Base-by-base conservation (phyloP, 495 filamentous ascomycete species). In the Aspergillus wentii region DNA sequence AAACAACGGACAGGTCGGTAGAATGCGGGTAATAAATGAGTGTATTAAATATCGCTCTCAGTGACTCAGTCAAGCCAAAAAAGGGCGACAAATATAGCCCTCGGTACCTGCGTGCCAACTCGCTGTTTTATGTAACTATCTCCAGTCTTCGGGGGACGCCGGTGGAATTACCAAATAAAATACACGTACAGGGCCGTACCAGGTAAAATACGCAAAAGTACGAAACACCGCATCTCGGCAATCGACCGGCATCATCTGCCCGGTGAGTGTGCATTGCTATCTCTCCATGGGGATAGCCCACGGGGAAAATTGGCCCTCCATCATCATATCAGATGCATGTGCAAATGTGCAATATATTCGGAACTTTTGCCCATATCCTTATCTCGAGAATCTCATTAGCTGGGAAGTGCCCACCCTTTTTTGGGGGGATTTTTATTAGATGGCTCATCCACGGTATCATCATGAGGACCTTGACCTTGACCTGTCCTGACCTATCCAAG, bases 41-140 rank as follows among this genome's bases (percentile, higher is more conserved):
- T 30, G 26, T 36, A 15, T 17, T 33, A 37, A 17, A 9, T 23
- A 2, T 44, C n/a, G n/a, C n/a, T n/a, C n/a, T n/a, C n/a, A n/a
- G n/a, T n/a, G n/a, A n/a, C n/a, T n/a, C n/a, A n/a, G n/a, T n/a
- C n/a, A n/a, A n/a, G n/a, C n/a, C n/a, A n/a, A n/a, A n/a, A n/a
- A n/a, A n/a, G n/a, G n/a, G n/a, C n/a, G n/a, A n/a, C n/a, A n/a
- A n/a, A n/a, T n/a, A n/a, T n/a, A n/a, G n/a, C n/a, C n/a, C n/a
- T n/a, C n/a, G 38, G 49, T 52, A 52, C 49, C 49, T 52, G 49
- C 49, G 49, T 52, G 27, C 31, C 39, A 34, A 35, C 41, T 45
- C 41, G 13, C 25, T 28, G 9, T 13, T 48, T 36, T 39, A 36
- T 48, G 32, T 44, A 38, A 39, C 38, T 17, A 23, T 43, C 43